Base-by-base conservation (phyloP, 495 filamentous ascomycete genomes). In the Venustampulla echinocandica region DNA sequence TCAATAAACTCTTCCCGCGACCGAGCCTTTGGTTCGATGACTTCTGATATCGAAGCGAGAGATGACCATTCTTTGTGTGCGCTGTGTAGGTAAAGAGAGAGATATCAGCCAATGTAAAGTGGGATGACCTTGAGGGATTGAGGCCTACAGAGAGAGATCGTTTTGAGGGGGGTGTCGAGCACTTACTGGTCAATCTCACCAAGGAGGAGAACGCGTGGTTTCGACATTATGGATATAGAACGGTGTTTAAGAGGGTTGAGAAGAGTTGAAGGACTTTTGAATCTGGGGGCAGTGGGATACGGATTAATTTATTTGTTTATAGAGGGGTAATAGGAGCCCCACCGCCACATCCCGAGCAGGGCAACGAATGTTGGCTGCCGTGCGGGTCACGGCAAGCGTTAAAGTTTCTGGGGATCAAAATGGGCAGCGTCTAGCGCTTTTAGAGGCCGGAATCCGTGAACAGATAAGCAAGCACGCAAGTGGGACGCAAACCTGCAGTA, bases 1-100 rank as follows among this genome's bases (percentile, higher is more conserved):
- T 78, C 56, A 23, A 94, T 61, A 62, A 97, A 95, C 14, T 82
- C 75, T 30, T 61, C 58, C 53, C 58, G 46, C 14, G 51, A 82
- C 10, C 54, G 65, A n/a, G 70, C 59, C 51, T 59, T 62, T 10
- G 75, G 73, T 44, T 64, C 58, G 30, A 79, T 56, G 19, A 78
- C 54, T 3, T 69, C 70, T 46, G 74, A 76, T 40, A 77, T 59
- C 42, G 62, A 59, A n/a, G 62, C 50, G 5, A 81, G 68, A 9
- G 64, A 47, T 24, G 63, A 49, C 77, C 76, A 81, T 58, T 69
- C 68, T 33, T 64, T 50, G 46, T 68, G 45, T 33, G 70, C 69
- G 18, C 66, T 69, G 34, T 14, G 51, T 10, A 61, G 57, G 49
- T 42, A 58, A n/a, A 7, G 20, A n/a, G n/a, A n/a, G n/a, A n/a